Base-by-base conservation (phyloP, 2,329 filamentous ascomycete species). In the Colletotrichum sp. region DNA sequence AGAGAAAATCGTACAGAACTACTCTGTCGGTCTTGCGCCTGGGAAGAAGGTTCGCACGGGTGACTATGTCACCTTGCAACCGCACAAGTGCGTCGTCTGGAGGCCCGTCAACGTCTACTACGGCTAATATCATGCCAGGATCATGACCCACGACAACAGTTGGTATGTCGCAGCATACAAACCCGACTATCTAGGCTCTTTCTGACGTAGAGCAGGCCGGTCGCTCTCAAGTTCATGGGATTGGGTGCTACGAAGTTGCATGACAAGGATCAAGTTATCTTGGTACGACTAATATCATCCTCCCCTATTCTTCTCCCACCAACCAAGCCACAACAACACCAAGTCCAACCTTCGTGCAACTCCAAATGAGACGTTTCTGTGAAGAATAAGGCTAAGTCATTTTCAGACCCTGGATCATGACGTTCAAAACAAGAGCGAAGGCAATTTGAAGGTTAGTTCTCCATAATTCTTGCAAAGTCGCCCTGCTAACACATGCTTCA, bases 1-100 rank as follows among this genome's bases (percentile, higher is more conserved):
- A 4, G 96, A 98, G 84, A 98, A 98, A 88, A 98, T 98, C 75
- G 93, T 98, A 0, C 96, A 98, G 83, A 86, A 90, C 18, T 93
- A 98, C 84, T 90, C 95, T 1, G 89, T 96, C n/a, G 95, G 93
- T 12, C 90, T 98, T 2, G 85, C 94, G 2, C 84, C 91, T 13
- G 95, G 92, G 75, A 98, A 98, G 86, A 87, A 90, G 73, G 94
- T 98, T 80, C 90, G 90, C 80, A 88, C 91, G 6, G 96, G 96
- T 81, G 96, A 98, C 89, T 98, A 97, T 87, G 92, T 98, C 74
- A 94, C 91, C 0, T 88, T 98, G 21, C 16, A 34, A 12, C 94
- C 95, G 2, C 89, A 93, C 16, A 55, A 77, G 39, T 67, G 89
- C 90, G 64, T 67, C 36, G 21, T 16, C 34, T 1, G 30, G 26